Percentiles rank a stretch among this genome's conserved stretches.
These are phyloP conservation scores for Dryadomyces quercivorus DNA, from an alignment of 2,329 filamentous ascomycete genomes.

Conservation along the genomic window DNA sequence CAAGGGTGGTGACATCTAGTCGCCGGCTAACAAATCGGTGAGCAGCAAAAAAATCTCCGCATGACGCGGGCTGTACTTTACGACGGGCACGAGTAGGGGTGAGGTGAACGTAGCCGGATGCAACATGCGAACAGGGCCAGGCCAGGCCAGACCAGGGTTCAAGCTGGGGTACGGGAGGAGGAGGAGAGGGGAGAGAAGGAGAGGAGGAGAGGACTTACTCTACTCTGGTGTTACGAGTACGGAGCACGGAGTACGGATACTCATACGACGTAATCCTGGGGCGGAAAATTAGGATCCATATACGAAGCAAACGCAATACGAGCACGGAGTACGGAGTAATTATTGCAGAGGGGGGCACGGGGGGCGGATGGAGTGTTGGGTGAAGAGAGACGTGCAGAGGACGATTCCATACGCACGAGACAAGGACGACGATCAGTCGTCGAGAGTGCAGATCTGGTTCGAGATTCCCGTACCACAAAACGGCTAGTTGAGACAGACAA, in stretches of 20 bases:
- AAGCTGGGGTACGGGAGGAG: background rate
- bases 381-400: background rate
- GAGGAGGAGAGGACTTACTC: background rate
- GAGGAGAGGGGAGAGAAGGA: background rate
- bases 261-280: background rate
- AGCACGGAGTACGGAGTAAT: too few relatives aligned
- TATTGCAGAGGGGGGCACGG: too few relatives aligned
- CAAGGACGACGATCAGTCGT: background rate
- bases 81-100: background rate
- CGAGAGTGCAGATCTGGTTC: background rate
- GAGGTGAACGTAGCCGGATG: conserved; percentile 5
- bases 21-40: background rate
- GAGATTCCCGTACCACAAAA: background rate
- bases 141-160: background rate
- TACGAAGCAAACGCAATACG: too few relatives aligned
- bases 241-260: too few relatives aligned
- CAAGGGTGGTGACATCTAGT: background rate
- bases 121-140: background rate
- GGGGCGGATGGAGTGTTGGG: too few relatives aligned
- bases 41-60: conserved; percentile 2
- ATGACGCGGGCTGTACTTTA: background rate
- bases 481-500: background rate
- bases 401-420: too few relatives aligned
- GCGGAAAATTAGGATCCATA: background rate
- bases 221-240: too few relatives aligned